Base-by-base conservation (phyloP, 2,329 filamentous ascomycete genomes). In the Sphaerulina musiva region DNA sequence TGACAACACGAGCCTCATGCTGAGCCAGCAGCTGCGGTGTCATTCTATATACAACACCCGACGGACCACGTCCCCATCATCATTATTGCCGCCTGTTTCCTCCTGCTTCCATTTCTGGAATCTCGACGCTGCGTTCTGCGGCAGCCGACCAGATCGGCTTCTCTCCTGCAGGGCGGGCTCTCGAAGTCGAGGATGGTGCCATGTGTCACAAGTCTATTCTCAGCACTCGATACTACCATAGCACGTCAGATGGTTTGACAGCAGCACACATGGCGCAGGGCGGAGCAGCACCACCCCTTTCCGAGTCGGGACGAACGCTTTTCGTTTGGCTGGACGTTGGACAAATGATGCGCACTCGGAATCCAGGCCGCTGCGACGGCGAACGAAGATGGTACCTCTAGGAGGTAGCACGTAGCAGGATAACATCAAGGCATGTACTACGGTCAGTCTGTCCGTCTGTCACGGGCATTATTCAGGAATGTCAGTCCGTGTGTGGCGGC, bases 221-320 rank as follows among this genome's bases (percentile, higher is more conserved):
- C 43, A 48, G 53, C 48, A 52, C 34, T 23, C 9, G 20, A 20
- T 20, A 2, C 20, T 20, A 20, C 26, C n/a, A 51, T 44, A 51
- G 41, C 44, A 48, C 53, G 53, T 51, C 53, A 41, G 39, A 48
- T 23, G 36, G 54, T 52, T 44, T 38, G 54, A 56, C 44, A 52
- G 53, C 53, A 52, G 53, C 43, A 40, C 23, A 20, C 20, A 20
- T 20, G 20, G 20, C 20, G 20, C 20, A 20, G 20, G 3, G 3
- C 20, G 26, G 41, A 26, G 17, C 46, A 46, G 42, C 53, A 39
- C 34, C 31, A 47, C 42, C 34, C 47, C 44, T 32, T 17, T 5
- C 50, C 12, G 43, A 36, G 11, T 10, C 47, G 36, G 46, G 36
- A 45, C 48, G 26, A 45, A 32, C 48, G 39, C 26, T 23, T 51